Evolutionary conservation across 495 filamentous ascomycete genomes (phyloP).

Genomic region (Penicillium fimorum): DNA sequence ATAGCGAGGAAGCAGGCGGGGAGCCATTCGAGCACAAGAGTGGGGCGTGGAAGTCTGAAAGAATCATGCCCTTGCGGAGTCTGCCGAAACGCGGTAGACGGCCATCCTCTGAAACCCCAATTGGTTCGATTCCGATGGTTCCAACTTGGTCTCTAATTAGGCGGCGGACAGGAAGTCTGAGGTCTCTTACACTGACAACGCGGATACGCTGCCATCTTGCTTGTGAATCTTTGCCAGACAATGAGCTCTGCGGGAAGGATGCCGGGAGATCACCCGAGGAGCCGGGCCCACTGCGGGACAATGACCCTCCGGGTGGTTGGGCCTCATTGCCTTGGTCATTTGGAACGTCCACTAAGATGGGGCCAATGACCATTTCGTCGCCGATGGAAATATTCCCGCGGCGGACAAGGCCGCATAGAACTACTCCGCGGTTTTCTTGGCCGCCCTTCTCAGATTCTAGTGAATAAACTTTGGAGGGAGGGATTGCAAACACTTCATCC

Average conservation of each 20-base stretch:
- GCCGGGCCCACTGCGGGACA: slow-evolving; percentile 33
- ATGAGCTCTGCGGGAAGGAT: slow-evolving; percentile 29
- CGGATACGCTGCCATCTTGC: slow-evolving; percentile 71
- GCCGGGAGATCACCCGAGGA: slow-evolving; percentile 36
- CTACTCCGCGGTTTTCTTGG: slow-evolving; percentile 52
- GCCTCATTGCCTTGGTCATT: slow-evolving; percentile 22
- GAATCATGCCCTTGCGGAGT: slow-evolving; percentile 82
- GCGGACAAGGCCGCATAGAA: slow-evolving; percentile 79
- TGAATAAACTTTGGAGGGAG: slow-evolving; percentile 50
- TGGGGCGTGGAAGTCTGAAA: slow-evolving; percentile 56
- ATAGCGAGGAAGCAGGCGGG: slow-evolving; percentile 10
- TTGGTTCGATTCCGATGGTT: slow-evolving; percentile 75
- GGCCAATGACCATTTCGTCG: slow-evolving; percentile 76
- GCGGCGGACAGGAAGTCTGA: slow-evolving; percentile 77
- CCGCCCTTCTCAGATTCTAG: slow-evolving; percentile 34
- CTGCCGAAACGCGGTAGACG: slow-evolving; percentile 36
- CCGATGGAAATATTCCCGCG: slow-evolving; percentile 77
- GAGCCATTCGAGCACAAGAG: slow-evolving; percentile 39
- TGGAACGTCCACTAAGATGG: slow-evolving; percentile 53
- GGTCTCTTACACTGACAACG: slow-evolving; percentile 81
- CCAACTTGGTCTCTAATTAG: slow-evolving; percentile 83
- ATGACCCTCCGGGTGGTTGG: slow-evolving; percentile 22
- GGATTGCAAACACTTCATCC: slow-evolving; percentile 74
- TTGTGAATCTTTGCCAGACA: slow-evolving; percentile 33
- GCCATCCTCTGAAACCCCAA: slow-evolving; percentile 29